Evolutionary conservation across 257 asterid genomes (phyloP).

Genomic region (Nicotiana undulata): DNA sequence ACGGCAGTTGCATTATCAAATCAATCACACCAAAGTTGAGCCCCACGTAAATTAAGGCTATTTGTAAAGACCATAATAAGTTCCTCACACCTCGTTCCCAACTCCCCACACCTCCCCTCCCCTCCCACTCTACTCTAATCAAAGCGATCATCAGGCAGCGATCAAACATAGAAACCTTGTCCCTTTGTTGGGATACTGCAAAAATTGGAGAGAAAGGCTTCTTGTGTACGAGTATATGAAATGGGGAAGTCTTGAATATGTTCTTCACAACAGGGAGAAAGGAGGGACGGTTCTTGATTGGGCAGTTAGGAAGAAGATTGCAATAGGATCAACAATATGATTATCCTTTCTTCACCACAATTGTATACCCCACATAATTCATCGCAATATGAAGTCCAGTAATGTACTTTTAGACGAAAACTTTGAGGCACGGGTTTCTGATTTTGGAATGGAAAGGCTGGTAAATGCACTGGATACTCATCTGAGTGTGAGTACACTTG

Average conservation of each 20-base stretch:
- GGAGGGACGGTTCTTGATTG: slow-evolving; percentile 45
- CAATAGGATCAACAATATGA: slow-evolving; percentile 82
- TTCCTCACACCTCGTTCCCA: background rate
- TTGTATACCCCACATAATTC: slow-evolving; percentile 93
- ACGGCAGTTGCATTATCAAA: slow-evolving; percentile 35
- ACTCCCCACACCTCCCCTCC: background rate
- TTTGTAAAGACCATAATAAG: slow-evolving; percentile 34
- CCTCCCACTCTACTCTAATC: background rate
- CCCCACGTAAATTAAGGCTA: slow-evolving; percentile 56
- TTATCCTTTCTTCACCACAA: slow-evolving; percentile 95
- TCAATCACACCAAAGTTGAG: slow-evolving; percentile 41
- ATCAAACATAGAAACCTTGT: slow-evolving; percentile 88
- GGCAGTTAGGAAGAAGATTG: slow-evolving; percentile 69
- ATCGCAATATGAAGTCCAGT: slow-evolving; percentile 96
- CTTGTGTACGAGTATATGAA: slow-evolving; percentile 88
- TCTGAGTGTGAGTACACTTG: slow-evolving; percentile 86
- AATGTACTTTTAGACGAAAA: slow-evolving; percentile 79
- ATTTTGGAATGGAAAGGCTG: slow-evolving; percentile 92
- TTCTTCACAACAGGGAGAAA: slow-evolving; percentile 51
- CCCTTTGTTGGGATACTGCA: slow-evolving; percentile 78
- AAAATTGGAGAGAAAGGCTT: slow-evolving; percentile 88
- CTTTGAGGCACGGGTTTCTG: slow-evolving; percentile 86
- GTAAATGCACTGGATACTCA: slow-evolving; percentile 87
- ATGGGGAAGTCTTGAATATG: slow-evolving; percentile 84
- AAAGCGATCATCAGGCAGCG: too few species aligned